A percentile compares a stretch with the other conserved stretches of the same genome.
phyloP scores from a whole-genome alignment of 139 green algal species.

The Auxenochlorella pyrenoidosa region DNA sequence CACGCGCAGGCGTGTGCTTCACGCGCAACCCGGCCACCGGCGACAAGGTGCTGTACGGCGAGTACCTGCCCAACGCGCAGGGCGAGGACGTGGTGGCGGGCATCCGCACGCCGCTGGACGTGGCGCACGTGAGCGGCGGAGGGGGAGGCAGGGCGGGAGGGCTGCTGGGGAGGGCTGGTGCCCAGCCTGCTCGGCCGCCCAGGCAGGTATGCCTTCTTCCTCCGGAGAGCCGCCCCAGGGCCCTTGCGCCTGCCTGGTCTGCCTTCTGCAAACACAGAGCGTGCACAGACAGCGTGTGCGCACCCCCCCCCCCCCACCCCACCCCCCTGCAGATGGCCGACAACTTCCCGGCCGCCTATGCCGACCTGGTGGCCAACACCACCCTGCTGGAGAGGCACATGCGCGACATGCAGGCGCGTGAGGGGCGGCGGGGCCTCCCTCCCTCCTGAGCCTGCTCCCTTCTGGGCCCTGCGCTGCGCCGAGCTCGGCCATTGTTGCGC shows the following conservation, averaged over 20 bases:
- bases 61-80: slow-evolving; percentile 91
- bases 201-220: too few species aligned
- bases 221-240: too few species aligned
- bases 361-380: slow-evolving; percentile 78
- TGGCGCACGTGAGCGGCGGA: slow-evolving; percentile 49
- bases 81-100: slow-evolving; percentile 92
- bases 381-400: slow-evolving; percentile 83
- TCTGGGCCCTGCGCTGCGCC: background rate
- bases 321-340: slow-evolving; percentile 59
- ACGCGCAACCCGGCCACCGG: slow-evolving; percentile 86
- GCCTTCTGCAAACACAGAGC: too few species aligned
- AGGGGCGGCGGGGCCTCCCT: too few species aligned
- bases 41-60: slow-evolving; percentile 81
- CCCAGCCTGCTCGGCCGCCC: background rate
- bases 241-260: too few species aligned
- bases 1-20: slow-evolving; percentile 81
- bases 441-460: too few species aligned
- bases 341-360: slow-evolving; percentile 80
- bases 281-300: too few species aligned
- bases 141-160: background rate
- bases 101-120: slow-evolving; percentile 86
- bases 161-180: background rate
- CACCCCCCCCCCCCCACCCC: too few species aligned
- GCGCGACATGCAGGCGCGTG: slow-evolving; percentile 80
- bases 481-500: too few species aligned